Conservation (phyloP, 345 rosid genomes). For the Aegle marmelos region DNA sequence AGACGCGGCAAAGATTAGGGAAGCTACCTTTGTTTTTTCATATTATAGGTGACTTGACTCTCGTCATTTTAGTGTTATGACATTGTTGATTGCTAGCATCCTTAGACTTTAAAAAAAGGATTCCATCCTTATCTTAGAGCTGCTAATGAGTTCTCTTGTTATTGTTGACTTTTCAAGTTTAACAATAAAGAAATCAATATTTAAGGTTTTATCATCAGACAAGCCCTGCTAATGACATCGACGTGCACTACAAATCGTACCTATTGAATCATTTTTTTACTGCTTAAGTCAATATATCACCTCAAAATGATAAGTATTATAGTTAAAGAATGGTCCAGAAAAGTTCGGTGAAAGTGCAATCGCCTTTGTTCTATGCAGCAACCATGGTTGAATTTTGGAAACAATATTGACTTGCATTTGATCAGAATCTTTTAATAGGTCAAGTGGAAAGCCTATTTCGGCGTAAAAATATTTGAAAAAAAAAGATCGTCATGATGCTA, state of each 20-base stretch:
- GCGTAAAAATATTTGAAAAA: neutral
- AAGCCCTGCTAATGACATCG: neutral
- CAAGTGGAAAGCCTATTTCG: neutral
- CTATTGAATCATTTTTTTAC: neutral
- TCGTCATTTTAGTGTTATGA: neutral
- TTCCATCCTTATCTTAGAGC: neutral
- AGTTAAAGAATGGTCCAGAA: neutral
- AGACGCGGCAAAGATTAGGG: neutral
- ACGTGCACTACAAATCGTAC: no score
- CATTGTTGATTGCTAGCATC: neutral
- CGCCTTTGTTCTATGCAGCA: neutral
- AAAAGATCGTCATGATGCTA: no score
- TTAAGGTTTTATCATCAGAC: neutral
- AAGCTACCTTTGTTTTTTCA: neutral
- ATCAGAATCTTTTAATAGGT: neutral
- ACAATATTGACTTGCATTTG: neutral
- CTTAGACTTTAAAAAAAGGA: neutral
- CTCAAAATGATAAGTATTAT: neutral
- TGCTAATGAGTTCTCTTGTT: neutral
- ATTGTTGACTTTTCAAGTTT: neutral
- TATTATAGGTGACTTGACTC: neutral
- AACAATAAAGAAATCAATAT: neutral
- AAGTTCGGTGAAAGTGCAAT: neutral
- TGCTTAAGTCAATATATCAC: neutral
- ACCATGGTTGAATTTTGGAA: neutral